Percentiles rank a stretch among this genome's conserved stretches.
phyloP scores from a whole-genome alignment of 371 early-diverging fungal genomes.

The Mortierella sp. region DNA sequence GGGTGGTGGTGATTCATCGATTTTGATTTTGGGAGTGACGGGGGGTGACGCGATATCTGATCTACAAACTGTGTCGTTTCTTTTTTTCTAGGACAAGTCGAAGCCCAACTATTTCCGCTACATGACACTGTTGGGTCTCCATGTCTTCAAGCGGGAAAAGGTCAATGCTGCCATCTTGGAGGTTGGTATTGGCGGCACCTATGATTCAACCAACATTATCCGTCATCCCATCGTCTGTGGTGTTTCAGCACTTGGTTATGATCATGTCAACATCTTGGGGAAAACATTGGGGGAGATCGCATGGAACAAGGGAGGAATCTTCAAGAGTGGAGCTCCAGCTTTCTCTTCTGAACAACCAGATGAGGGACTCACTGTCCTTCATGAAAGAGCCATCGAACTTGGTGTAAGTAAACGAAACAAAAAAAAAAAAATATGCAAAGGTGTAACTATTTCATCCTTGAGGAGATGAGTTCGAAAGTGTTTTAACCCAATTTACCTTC shows the following conservation, averaged over 20 bases:
- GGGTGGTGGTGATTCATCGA: no score
- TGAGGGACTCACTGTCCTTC: conserved; percentile 77
- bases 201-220: conserved; percentile 87
- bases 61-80: background rate
- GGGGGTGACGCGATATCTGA: conserved; percentile 4
- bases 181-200: conserved; percentile 88
- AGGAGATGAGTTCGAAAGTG: no score
- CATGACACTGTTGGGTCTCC: conserved; percentile 89
- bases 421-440: no score
- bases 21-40: conserved; percentile 7
- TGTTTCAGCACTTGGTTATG: conserved; percentile 85
- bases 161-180: conserved; percentile 85
- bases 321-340: conserved; percentile 80
- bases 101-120: conserved; percentile 93
- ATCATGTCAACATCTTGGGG: conserved; percentile 81
- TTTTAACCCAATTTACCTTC: no score
- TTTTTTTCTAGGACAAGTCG: conserved; percentile 36
- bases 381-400: conserved; percentile 74
- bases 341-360: conserved; percentile 77
- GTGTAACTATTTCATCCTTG: no score
- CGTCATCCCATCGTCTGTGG: conserved; percentile 78
- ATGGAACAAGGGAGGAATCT: conserved; percentile 95
- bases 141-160: conserved; percentile 85
- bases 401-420: no score
- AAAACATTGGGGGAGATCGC: conserved; percentile 85